phyloP scores from a whole-genome alignment of 2,329 filamentous ascomycete species.

The Albifimbria verrucaria region DNA sequence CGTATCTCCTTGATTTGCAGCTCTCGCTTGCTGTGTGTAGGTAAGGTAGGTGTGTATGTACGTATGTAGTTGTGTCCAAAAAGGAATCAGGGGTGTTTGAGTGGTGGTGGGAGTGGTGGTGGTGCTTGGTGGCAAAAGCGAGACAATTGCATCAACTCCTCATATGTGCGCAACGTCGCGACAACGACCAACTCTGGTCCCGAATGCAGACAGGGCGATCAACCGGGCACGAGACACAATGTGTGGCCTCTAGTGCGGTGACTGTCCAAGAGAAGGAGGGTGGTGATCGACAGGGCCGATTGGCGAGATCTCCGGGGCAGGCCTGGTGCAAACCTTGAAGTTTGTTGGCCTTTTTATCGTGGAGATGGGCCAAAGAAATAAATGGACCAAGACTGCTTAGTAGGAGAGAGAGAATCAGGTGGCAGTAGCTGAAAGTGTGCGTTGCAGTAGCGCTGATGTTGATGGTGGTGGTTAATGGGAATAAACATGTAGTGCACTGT shows the following conservation, averaged over 20 bases:
- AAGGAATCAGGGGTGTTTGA: not conserved
- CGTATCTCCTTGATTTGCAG: not conserved
- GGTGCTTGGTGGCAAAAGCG: not conserved
- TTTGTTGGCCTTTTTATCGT: not conserved
- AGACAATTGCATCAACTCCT: not conserved
- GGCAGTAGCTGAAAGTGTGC: not conserved
- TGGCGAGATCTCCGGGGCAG: not conserved
- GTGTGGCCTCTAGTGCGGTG: not conserved
- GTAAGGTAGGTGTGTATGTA: not conserved
- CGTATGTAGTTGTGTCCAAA: not conserved
- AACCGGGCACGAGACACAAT: not conserved
- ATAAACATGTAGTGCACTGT: too few relatives aligned
- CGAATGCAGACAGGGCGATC: not conserved
- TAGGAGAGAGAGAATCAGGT: not conserved
- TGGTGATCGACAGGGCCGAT: not conserved
- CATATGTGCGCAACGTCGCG: not conserved
- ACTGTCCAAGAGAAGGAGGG: not conserved
- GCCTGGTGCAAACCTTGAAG: not conserved
- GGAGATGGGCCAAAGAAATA: not conserved
- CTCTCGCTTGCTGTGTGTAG: not conserved
- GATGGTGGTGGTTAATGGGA: not conserved
- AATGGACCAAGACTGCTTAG: not conserved
- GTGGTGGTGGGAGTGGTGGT: not conserved
- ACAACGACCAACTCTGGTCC: not conserved
- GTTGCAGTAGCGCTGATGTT: not conserved